Base-by-base conservation (phyloP, 768 basidiomycete genomes). In the Termitomyces sp. region DNA sequence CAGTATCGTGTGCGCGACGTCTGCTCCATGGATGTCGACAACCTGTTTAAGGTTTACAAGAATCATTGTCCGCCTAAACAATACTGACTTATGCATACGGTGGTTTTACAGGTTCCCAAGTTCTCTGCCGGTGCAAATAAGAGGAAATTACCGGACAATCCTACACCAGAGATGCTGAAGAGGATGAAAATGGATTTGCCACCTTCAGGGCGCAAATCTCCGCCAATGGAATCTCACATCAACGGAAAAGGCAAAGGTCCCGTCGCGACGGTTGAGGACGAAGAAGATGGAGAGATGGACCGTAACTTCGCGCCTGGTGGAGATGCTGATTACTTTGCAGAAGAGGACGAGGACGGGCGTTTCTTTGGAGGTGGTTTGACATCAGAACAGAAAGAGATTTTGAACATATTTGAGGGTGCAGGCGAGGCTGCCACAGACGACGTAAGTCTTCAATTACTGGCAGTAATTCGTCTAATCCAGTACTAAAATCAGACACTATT, bases 361-460 rank as follows among this genome's bases (percentile, higher is more conserved):
- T 95, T 96, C 72, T 96, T 87, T 64, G 97, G 97, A 36, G 94
- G 95, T 1, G 97, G 97, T 2, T 73, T 99, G 57, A 95, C 93
- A 2, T 80, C 78, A 36, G 89, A 94, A 66, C 97, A 99, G 74
- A 95, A 98, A 67, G 87, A 94, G 53, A 98, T 99, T 36, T 66
- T 99, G 54, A 93, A 91, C 60, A 95, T 99, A 56, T 96, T 99
- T 67, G 96, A 98, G 61, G 79, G 73, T 48, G 80, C 85, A 6
- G 83, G 78, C 9, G 83, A 85, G 39, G 85, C 80, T 18, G 77
- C 74, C 16, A 77, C 80, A 40, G 86, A 87, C 50, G 86, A 88
- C 56, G 92, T 91, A 70, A 65, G 86, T 76, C 46, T 40, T 49
- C 29, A 50, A 12, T 35, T 44, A 53, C 35, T 32, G 49, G 18